A percentile compares a stretch with the other conserved stretches of the same genome.
phyloP scores from a whole-genome alignment of 2,329 filamentous ascomycete genomes.

The Cladobotryum mycophilum region DNA sequence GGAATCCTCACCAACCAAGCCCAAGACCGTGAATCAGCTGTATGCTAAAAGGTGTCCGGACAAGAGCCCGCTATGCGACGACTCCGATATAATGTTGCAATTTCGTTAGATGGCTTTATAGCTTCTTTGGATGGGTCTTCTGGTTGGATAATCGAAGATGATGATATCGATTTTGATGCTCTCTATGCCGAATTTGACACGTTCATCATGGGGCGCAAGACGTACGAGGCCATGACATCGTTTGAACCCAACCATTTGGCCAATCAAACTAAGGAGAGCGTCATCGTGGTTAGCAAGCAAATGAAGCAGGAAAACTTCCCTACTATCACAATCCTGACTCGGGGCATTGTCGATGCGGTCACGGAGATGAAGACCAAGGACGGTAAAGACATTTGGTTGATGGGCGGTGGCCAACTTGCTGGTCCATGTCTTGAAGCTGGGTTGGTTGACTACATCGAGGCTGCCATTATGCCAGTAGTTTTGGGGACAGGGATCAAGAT shows the following conservation, averaged over 20 bases:
- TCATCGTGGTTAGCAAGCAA: slow-evolving; percentile 25
- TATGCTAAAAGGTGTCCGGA: too few relatives aligned
- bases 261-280: slow-evolving; percentile 12
- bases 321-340: slow-evolving; percentile 19
- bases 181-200: slow-evolving; percentile 26
- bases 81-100: slow-evolving; percentile 29
- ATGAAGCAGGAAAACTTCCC: slow-evolving; percentile 17
- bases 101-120: slow-evolving; percentile 30
- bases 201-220: slow-evolving; percentile 32
- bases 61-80: slow-evolving; percentile 11
- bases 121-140: slow-evolving; percentile 23
- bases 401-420: slow-evolving; percentile 28
- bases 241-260: slow-evolving; percentile 19
- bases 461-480: slow-evolving; percentile 20
- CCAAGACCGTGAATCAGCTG: too few relatives aligned
- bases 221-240: slow-evolving; percentile 24
- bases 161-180: slow-evolving; percentile 25
- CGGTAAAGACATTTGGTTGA: slow-evolving; percentile 29
- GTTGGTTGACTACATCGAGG: slow-evolving; percentile 26
- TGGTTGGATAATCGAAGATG: slow-evolving; percentile 27
- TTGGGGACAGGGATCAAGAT: slow-evolving; percentile 21
- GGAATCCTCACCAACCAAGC: too few relatives aligned
- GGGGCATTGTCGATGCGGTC: slow-evolving; percentile 16
- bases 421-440: slow-evolving; percentile 21
- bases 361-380: slow-evolving; percentile 15